phyloP scores from a whole-genome alignment of 148 eudicot genomes.

The Diospyros kaki region DNA sequence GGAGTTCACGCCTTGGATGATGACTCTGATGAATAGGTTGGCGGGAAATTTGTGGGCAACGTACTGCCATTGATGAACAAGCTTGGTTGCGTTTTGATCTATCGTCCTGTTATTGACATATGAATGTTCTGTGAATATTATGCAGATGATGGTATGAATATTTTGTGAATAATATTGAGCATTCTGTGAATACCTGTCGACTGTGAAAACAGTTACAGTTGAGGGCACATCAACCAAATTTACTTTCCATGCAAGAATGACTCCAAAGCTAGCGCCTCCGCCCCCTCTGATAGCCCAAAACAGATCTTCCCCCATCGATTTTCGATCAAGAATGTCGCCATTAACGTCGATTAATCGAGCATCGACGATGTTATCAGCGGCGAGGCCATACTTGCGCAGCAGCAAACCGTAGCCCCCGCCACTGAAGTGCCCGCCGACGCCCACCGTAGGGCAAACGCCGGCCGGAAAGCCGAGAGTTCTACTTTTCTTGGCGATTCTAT shows the following conservation, averaged over 20 bases:
- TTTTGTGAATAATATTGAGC: too few species aligned
- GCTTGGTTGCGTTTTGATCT: constrained; percentile 1
- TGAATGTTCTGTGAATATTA: too few species aligned
- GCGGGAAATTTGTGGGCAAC: constrained; percentile 4
- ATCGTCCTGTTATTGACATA: neutral
- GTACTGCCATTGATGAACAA: neutral
- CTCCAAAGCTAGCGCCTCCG: constrained; percentile 4
- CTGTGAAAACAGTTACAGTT: constrained; percentile 6
- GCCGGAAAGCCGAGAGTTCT: constrained; percentile 25
- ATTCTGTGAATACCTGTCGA: too few species aligned
- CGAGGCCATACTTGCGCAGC: neutral
- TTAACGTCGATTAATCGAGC: neutral
- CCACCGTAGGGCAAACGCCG: constrained; percentile 35
- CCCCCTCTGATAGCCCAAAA: constrained; percentile 12
- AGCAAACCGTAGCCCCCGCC: constrained; percentile 27
- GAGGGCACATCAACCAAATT: constrained; percentile 3
- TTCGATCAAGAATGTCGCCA: neutral
- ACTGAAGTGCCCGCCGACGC: constrained; percentile 33
- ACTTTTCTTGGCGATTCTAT: constrained; percentile 27
- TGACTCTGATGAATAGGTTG: neutral
- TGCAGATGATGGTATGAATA: too few species aligned
- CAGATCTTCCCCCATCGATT: constrained; percentile 1
- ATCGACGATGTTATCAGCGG: constrained; percentile 1
- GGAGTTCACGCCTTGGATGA: neutral
- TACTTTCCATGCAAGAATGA: constrained; percentile 1